Base-by-base conservation (phyloP, 2,329 filamentous ascomycete species). In the Talaromyces sp. region DNA sequence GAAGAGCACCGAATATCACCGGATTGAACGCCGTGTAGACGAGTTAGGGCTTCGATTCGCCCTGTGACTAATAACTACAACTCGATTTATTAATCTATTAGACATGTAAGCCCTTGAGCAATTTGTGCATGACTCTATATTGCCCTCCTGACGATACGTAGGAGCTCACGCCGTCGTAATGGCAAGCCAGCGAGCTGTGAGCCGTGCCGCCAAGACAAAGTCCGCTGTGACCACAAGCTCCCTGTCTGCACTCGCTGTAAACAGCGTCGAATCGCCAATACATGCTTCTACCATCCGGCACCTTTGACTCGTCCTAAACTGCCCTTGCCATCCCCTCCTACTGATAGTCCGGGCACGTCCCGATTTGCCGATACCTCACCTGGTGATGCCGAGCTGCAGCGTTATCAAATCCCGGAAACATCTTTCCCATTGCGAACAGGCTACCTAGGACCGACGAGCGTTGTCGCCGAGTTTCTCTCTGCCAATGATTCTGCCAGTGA, bases 361-460 rank as follows among this genome's bases (percentile, higher is more conserved):
- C 8, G 50, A 1, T 21, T 32, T 32, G 35, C 17, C 2, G 50
- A 54, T 9, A 31, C 27, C 35, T 8, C 57, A 17, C 14, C 57
- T 9, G 19, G 48, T 26, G 31, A 17, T 46, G 24, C 6, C 17
- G 50, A 54, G 57, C 19, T 51, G 26, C 5, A 21, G 7, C 38
- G 12, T 12, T 29, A 48, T 26, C n/a, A 19, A 46, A 57, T 31
- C 43, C 46, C 63, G 43, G 27, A 55, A 11, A 54, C 61, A 26
- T 60, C 61, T 43, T 57, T 65, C 11, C 61, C 68, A 19, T 56
- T 69, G 2, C 58, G 66, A 9, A 62, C 68, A 11, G 67, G 70
- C 8, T 72, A 74, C 32, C 64, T 74, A n/a, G 72, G 72, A 10
- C 71, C 72, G 3, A 74, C 68, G 2, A 74, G 71, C 57, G 73